Conservation (phyloP, 306 rosid genomes). For the Prunus padus region DNA sequence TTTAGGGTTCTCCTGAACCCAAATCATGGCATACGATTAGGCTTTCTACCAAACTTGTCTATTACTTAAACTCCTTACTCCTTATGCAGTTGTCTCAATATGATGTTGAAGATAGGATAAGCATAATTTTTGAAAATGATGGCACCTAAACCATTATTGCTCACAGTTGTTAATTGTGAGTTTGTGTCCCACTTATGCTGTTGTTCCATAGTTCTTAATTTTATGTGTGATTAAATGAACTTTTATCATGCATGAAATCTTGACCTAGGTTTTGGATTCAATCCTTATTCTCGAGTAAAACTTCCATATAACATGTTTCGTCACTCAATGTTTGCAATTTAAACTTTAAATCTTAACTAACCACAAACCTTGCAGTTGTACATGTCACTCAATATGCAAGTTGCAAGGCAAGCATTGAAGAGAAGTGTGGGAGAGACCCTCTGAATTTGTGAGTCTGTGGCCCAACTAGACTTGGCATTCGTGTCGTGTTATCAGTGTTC, state of each 20-base stretch:
- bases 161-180: background rate
- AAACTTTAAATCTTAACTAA: background rate
- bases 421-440: background rate
- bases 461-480: no score
- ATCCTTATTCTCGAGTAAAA: no score
- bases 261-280: no score
- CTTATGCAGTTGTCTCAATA: slow-evolving; percentile 2
- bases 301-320: no score
- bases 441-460: background rate
- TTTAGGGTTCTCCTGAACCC: background rate
- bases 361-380: background rate
- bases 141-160: background rate
- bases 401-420: background rate
- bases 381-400: background rate
- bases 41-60: slow-evolving; percentile 13
- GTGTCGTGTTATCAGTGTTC: no score
- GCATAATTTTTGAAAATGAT: background rate
- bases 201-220: background rate
- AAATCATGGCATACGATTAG: slow-evolving; percentile 14
- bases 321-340: background rate
- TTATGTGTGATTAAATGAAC: no score
- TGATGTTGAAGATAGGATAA: background rate
- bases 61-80: slow-evolving; percentile 14
- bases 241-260: no score
- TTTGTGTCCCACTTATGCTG: background rate